Base-by-base conservation (phyloP, 2,329 filamentous ascomycete genomes). In the Shiraia sp. region DNA sequence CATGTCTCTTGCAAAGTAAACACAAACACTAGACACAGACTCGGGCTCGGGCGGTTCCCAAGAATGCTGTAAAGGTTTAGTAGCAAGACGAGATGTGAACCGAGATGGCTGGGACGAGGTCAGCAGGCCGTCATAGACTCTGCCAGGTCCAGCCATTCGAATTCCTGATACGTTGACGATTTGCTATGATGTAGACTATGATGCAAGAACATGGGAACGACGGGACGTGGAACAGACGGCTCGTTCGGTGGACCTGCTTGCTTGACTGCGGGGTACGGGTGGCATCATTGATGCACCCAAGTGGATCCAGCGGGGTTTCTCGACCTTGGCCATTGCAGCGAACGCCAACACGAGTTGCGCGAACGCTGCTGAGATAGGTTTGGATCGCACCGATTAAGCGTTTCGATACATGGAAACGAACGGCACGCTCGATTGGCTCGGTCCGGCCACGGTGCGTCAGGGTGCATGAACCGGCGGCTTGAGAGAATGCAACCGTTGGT, bases 1-100 rank as follows among this genome's bases (percentile, higher is more conserved):
- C 46, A 46, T 45, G 46, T 47, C 36, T 42, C 28, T 45, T 16
- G 12, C 28, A 10, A 25, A 31, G 17, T 14, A 9, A 16, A 10
- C n/a, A 16, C 26, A 36, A 23, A 14, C 27, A 19, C 13, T 38
- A 14, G 22, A 32, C 43, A 35, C 28, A 49, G 24, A 42, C 39
- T 31, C 40, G 37, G 29, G 33, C 35, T 32, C 34, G 22, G 36
- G 41, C 30, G 30, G 14, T n/a, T 15, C 15, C n/a, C n/a, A 13
- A 34, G 23, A 15, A 12, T 15, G 25, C 35, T 30, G 12, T 13
- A 5, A 30, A 10, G 25, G 9, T 22, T 17, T n/a, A 26, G 24
- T 12, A 26, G 24, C 8, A 26, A 8, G 24, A 7, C 12, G 24
- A 26, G 12, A 13, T 7, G 27, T n/a, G n/a, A n/a, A n/a, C n/a